Percentiles rank a stretch among this genome's conserved stretches.
phyloP scores from a whole-genome alignment of 2,329 filamentous ascomycete species.

The Metarhizium album region DNA sequence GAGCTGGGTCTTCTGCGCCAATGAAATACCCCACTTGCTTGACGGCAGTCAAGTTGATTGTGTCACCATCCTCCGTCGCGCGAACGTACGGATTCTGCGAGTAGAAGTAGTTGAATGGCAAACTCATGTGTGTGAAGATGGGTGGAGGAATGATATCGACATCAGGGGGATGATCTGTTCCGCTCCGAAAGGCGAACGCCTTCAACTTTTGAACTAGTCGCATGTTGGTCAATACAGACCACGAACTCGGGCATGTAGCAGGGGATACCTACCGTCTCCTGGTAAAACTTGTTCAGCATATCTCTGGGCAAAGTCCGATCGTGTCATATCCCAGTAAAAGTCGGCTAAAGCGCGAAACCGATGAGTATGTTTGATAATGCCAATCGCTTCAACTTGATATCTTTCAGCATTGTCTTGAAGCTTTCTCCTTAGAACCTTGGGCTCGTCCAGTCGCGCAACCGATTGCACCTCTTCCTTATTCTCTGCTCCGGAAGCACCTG shows the following conservation, averaged over 20 bases:
- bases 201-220: conserved; percentile 37
- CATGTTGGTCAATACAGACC: background rate
- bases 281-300: conserved; percentile 62
- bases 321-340: conserved; percentile 67
- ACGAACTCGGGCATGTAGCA: background rate
- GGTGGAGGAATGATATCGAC: conserved; percentile 72
- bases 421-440: conserved; percentile 46
- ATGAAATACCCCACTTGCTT: conserved; percentile 49
- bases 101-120: conserved; percentile 73
- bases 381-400: conserved; percentile 61
- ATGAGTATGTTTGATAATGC: conserved; percentile 68
- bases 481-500: conserved; percentile 11
- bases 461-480: conserved; percentile 25
- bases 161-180: conserved; percentile 45
- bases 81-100: conserved; percentile 75
- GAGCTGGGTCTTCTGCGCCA: conserved; percentile 50
- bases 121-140: conserved; percentile 60
- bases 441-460: conserved; percentile 39
- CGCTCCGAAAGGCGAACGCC: conserved; percentile 56
- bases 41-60: conserved; percentile 49
- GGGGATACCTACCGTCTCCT: conserved; percentile 48
- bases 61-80: conserved; percentile 44
- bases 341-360: conserved; percentile 81
- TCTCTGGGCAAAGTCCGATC: conserved; percentile 58
- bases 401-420: conserved; percentile 58